Evolutionary conservation across 2,329 filamentous ascomycete species (phyloP).

Genomic region (Cordyceps tenuipes): DNA sequence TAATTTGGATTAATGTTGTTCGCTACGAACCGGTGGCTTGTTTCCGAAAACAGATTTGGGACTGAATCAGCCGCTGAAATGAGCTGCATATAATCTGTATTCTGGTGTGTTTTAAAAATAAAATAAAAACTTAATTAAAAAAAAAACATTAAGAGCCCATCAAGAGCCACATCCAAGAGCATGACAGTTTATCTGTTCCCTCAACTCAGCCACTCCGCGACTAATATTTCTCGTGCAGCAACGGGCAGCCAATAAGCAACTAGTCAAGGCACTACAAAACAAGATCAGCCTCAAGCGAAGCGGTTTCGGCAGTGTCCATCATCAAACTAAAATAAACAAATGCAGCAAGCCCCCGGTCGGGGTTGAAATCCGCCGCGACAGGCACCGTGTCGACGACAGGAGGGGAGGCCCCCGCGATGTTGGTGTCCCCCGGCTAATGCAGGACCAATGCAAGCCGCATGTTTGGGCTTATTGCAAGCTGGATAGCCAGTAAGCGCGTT

Average conservation of each 20-base stretch:
- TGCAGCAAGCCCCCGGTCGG: background rate
- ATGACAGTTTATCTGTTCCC: background rate
- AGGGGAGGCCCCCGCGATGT: background rate
- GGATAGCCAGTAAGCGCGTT: too few species aligned
- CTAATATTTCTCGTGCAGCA: too few species aligned
- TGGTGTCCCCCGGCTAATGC: background rate
- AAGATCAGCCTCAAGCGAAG: slow-evolving; percentile 5
- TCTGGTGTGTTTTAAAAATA: background rate
- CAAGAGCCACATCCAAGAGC: background rate
- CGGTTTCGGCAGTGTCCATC: slow-evolving; percentile 1
- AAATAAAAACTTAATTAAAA: background rate
- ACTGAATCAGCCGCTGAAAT: background rate
- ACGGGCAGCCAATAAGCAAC: too few species aligned
- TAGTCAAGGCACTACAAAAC: background rate
- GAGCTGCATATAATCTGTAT: background rate
- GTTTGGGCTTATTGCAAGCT: too few species aligned
- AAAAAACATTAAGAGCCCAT: too few species aligned
- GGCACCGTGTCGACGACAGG: slow-evolving; percentile 2
- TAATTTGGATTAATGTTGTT: background rate
- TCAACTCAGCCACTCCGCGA: too few species aligned
- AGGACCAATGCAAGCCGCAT: too few species aligned
- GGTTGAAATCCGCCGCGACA: background rate
- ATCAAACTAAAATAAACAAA: slow-evolving; percentile 10
- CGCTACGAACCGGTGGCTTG: background rate
- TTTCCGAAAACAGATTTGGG: background rate